Evolutionary conservation across 345 rosid genomes (phyloP).

Genomic region (Erysimum cheiranthoides): DNA sequence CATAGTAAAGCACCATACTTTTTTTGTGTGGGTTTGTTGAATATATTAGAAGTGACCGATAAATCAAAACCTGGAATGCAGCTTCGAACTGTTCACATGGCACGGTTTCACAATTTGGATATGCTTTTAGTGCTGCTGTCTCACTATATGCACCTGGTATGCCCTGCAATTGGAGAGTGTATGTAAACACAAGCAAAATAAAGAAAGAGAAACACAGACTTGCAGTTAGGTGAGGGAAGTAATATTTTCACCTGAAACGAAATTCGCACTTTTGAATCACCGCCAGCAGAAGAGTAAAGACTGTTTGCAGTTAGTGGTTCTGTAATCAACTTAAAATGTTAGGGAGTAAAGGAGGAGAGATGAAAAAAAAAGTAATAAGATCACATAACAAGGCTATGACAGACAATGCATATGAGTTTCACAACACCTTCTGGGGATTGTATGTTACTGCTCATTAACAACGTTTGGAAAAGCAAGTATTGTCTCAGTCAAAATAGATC

Average conservation of each 20-base stretch:
- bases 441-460: slow-evolving; percentile 1
- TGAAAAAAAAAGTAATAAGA: not conserved
- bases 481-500: slow-evolving; percentile 18
- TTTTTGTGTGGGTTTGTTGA: not conserved
- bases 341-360: slow-evolving; percentile 16
- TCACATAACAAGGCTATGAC: not conserved
- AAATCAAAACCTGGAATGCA: slow-evolving; percentile 68
- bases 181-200: slow-evolving; percentile 35
- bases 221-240: slow-evolving; percentile 26
- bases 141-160: slow-evolving; percentile 91
- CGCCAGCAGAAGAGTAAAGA: slow-evolving; percentile 49
- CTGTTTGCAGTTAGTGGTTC: slow-evolving; percentile 72
- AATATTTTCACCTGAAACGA: slow-evolving; percentile 77
- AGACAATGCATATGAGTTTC: slow-evolving; percentile 34
- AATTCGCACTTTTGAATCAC: slow-evolving; percentile 69
- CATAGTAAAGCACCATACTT: slow-evolving; percentile 22
- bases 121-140: slow-evolving; percentile 86
- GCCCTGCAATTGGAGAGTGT: slow-evolving; percentile 59
- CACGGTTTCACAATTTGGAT: slow-evolving; percentile 87
- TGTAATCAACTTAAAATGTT: slow-evolving; percentile 47
- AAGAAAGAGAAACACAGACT: slow-evolving; percentile 4
- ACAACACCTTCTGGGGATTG: slow-evolving; percentile 11
- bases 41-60: slow-evolving; percentile 21
- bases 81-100: slow-evolving; percentile 91
- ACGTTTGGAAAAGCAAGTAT: not conserved